Evolutionary conservation across 1,284 basidiomycete genomes (phyloP), one percentile per base, ranked within the genome.

Genomic region (Heterobasidion occidentale): DNA sequence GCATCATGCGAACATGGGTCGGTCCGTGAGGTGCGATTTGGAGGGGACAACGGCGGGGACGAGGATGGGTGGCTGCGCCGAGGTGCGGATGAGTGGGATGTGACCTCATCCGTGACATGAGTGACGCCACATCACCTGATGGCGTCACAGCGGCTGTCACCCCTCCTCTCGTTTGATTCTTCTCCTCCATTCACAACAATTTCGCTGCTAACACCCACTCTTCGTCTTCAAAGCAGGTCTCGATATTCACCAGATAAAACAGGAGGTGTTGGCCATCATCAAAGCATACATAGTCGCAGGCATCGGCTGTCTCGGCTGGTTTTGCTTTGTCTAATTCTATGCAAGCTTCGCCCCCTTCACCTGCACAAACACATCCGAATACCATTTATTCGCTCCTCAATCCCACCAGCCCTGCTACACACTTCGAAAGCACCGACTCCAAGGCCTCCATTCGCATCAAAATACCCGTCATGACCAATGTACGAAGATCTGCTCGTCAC

Each of bases 401-500:
- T n/a, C 52, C 38, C 9, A 15, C 33, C 17, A 27, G 42, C 20
- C 15, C 46, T n/a, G 15, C 33, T 36, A 14, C 52, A 45, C 35
- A 6, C 27, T 15, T 17, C 33, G 46, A n/a, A 19, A 9, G 35
- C 34, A 9, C 36, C 45, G 14, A 36, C 27, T 19, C 19, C 36
- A 53, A 35, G 20, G 49, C 60, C 2, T 45, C 67, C 11, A 61
- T 58, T 27, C 27, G 27, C 14, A 69, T 68, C 59, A 67, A 61
- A 48, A 53, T 68, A 9, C 65, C 60, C 27, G 51, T 62, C 34
- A 70, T 70, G 70, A 60, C 63, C 12, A 17, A 17, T 33, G 33
- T 68, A 19, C 63, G 60, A 19, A 67, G 65, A 42, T 68, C 67
- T 48, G 60, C 33, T 62, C 65, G 52, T 55, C 33, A 54, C 46